Evolutionary conservation across 75 land plant genomes (phyloP).

Genomic region (Pseudotsuga menziesii): DNA sequence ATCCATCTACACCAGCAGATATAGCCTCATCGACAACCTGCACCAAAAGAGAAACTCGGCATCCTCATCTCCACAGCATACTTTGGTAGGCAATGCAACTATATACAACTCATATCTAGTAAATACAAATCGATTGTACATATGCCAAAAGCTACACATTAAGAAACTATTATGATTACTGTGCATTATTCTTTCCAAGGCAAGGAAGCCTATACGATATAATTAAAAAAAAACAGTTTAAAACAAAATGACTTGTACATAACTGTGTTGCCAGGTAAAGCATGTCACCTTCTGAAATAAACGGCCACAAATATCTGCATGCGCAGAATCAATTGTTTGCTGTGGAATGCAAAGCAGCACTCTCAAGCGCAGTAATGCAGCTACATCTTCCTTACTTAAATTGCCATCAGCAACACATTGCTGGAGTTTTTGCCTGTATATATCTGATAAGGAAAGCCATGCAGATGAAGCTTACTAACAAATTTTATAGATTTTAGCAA

Average conservation of each 20-base stretch:
- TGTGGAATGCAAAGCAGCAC: conserved; percentile 92
- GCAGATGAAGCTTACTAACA: neutral
- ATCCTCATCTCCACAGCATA: neutral
- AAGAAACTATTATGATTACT: neutral
- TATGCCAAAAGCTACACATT: neutral
- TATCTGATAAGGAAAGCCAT: conserved; percentile 42
- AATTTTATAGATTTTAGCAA: neutral
- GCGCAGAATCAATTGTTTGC: conserved; percentile 74
- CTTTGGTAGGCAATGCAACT: neutral
- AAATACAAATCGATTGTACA: neutral
- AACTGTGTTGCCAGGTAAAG: neutral
- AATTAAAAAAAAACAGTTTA: neutral
- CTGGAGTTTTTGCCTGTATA: conserved; percentile 90
- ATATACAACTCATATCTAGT: neutral
- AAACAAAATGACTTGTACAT: neutral
- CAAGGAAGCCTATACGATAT: neutral
- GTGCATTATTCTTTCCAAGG: neutral
- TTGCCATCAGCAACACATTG: conserved; percentile 79
- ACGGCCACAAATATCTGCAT: conserved; percentile 91
- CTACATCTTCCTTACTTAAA: conserved; percentile 73
- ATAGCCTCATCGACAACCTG: conserved; percentile 88
- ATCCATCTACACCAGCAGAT: conserved; percentile 82
- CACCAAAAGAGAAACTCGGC: conserved; percentile 1
- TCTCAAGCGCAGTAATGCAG: conserved; percentile 56
- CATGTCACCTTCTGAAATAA: conserved; percentile 75